Percentiles rank a stretch among this genome's conserved stretches.
Evolutionary conservation across 257 asterid genomes (phyloP).

Genomic region (Ajuga chamaepitys): DNA sequence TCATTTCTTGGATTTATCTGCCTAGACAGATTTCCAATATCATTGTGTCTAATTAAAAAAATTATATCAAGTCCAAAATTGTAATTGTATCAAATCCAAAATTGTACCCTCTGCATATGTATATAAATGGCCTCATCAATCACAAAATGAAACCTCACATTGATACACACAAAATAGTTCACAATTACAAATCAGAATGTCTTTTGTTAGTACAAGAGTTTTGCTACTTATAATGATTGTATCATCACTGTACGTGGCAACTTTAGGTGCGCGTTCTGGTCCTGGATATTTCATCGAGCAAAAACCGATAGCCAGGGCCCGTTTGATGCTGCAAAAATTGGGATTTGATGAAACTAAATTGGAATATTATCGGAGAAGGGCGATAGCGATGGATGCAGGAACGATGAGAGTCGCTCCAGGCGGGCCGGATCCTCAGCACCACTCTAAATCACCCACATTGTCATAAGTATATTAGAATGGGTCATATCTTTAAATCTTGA

Average conservation of each 20-base stretch:
- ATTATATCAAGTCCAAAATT: background rate
- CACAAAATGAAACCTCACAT: background rate
- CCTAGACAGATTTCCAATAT: constrained; percentile 18
- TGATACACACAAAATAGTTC: background rate
- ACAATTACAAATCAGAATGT: background rate
- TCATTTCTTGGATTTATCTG: constrained; percentile 10
- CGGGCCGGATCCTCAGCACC: constrained; percentile 49
- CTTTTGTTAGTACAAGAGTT: background rate
- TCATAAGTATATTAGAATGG: background rate
- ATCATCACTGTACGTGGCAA: background rate
- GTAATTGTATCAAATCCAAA: background rate
- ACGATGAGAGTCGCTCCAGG: constrained; percentile 32
- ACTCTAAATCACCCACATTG: constrained; percentile 15
- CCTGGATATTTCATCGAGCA: background rate
- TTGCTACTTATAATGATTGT: constrained; percentile 4
- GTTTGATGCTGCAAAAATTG: constrained; percentile 7
- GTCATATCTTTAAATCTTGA: background rate
- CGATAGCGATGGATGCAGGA: constrained; percentile 10
- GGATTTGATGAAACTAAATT: constrained; percentile 31
- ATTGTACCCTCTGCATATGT: background rate
- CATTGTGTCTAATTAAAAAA: background rate
- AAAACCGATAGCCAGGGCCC: background rate
- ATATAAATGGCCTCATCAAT: constrained; percentile 1
- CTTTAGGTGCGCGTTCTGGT: background rate
- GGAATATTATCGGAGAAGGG: constrained; percentile 32